These are phyloP conservation scores for Stephania japonica DNA, from an alignment of 164 flowering plant species.

Conservation along the genomic window DNA sequence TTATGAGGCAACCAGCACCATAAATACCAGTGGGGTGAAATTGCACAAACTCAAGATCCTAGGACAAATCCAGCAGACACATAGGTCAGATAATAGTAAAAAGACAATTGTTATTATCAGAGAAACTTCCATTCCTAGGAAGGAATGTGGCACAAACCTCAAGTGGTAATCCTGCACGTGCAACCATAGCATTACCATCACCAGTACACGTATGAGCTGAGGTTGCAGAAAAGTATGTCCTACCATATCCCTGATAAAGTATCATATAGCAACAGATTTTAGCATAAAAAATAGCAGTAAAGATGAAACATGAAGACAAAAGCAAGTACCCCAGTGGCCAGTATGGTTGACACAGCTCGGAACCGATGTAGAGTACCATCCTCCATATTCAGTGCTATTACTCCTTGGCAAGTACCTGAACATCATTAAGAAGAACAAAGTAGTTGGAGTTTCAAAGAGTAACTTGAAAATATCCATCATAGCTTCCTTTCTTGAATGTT, in stretches of 20 bases:
- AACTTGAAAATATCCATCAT: background rate
- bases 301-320: background rate
- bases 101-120: background rate
- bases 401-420: slow-evolving; percentile 91
- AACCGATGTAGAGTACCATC: slow-evolving; percentile 97
- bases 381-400: slow-evolving; percentile 95
- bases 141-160: slow-evolving; percentile 43
- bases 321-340: slow-evolving; percentile 81
- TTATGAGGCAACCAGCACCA: slow-evolving; percentile 98
- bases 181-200: slow-evolving; percentile 99
- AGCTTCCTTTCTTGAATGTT: background rate
- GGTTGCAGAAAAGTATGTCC: slow-evolving; percentile 97
- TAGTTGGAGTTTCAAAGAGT: background rate
- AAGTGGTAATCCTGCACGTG: slow-evolving; percentile 93
- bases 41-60: slow-evolving; percentile 98
- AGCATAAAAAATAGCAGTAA: background rate
- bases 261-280: background rate
- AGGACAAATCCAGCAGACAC: slow-evolving; percentile 19
- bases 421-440: background rate
- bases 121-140: background rate
- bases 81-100: background rate
- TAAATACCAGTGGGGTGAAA: slow-evolving; percentile 96
- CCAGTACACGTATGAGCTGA: slow-evolving; percentile 99
- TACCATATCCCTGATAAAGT: slow-evolving; percentile 81
- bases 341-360: slow-evolving; percentile 78